Evolutionary conservation across 495 filamentous ascomycete genomes (phyloP), one percentile per base, ranked within the genome.

Genomic region (Amorphotheca resinae): DNA sequence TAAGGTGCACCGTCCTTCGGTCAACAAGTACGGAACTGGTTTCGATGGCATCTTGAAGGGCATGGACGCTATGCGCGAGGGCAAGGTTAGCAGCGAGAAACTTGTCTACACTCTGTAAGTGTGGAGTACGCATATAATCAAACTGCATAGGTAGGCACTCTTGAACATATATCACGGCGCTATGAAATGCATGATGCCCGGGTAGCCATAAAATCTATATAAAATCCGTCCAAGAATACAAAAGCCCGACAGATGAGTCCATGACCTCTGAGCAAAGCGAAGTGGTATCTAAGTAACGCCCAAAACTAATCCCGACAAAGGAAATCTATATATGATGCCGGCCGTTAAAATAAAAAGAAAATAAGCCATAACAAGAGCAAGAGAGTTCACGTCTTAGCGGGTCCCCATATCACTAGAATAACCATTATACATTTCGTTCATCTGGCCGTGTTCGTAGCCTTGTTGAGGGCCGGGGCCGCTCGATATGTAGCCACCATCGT

Each of bases 31-130:
- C 44, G 52, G 57, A 21, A 46, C 54, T 23, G 64, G 63, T 18
- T 55, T 79, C 38, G 52, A 70, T 36, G 73, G 65, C 11, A 65
- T 77, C 1, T 44, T 76, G 21, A 62, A 72, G 12, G 77, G 76
- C 0, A 30, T 83, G 54, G 38, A 71, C 30, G 50, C 64, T 15
- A 39, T 77, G 47, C 63, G 62, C 51, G 55, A 59, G 42, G 67
- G 61, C 15, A 67, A 68, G 50, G 68, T 81, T 21, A 76, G 72
- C 49, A 75, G 73, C 26, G 61, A 67, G 53, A 82, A 80, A 63
- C 48, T 81, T 43, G 75, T 80, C 18, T 70, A 39, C 31, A 51
- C 48, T 14, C 12, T 51, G 17, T 45, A 45, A 33, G 9, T n/a
- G n/a, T n/a, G n/a, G n/a, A 25, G 21, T 9, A 28, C 5, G 25